phyloP scores from a whole-genome alignment of 768 basidiomycete genomes.

The Royoungia palumana region DNA sequence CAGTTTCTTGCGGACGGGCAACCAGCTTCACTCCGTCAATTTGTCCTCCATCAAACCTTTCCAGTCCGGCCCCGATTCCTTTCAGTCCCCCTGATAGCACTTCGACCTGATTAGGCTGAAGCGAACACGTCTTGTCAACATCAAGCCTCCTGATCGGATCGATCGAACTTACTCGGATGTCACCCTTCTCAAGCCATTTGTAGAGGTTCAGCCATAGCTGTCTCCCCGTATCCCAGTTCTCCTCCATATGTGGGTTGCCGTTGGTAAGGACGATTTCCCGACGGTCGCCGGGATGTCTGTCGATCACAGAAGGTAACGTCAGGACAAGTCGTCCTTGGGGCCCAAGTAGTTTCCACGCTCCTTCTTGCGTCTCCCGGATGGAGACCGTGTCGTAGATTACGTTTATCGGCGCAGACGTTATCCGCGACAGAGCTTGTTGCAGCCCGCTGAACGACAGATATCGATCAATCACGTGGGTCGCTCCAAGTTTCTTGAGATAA shows the following conservation, averaged over 20 bases:
- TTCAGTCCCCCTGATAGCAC: conserved; percentile 40
- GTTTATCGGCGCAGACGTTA: conserved; percentile 34
- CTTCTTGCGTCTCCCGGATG: conserved; percentile 36
- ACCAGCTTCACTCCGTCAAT: conserved; percentile 47
- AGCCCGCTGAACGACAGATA: conserved; percentile 28
- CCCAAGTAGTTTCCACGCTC: conserved; percentile 35
- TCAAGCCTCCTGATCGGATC: background rate
- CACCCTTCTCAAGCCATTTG: conserved; percentile 31
- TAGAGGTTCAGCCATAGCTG: conserved; percentile 28
- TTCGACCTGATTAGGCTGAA: conserved; percentile 44
- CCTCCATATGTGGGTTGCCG: conserved; percentile 32
- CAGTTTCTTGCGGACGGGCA: conserved; percentile 42
- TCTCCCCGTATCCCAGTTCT: conserved; percentile 34
- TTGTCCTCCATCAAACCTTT: conserved; percentile 37
- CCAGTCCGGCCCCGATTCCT: conserved; percentile 41
- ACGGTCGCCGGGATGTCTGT: conserved; percentile 23
- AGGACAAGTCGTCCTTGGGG: conserved; percentile 36
- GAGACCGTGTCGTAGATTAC: conserved; percentile 40
- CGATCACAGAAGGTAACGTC: conserved; percentile 33
- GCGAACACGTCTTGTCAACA: background rate
- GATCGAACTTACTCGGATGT: conserved; percentile 26
- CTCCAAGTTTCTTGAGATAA: conserved; percentile 33
- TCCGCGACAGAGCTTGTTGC: conserved; percentile 35
- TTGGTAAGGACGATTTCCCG: conserved; percentile 31
- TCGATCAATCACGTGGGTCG: conserved; percentile 36